Base-by-base conservation (phyloP, 192 early-diverging fungal species). In the Chytriomyces sp. region DNA sequence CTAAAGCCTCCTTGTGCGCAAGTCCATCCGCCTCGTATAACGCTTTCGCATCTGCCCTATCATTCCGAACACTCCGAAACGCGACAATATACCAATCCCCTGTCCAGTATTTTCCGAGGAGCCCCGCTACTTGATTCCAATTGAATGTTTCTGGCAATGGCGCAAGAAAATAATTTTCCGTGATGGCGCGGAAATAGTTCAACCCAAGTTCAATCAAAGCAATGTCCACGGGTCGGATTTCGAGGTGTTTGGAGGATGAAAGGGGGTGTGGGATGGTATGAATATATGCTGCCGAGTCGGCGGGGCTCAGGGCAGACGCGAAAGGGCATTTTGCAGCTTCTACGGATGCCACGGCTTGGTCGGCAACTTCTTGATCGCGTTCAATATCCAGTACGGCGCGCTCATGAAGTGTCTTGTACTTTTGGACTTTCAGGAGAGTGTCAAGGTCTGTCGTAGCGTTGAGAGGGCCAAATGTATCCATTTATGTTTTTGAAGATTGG, bases 71-170 rank as follows among this genome's bases (percentile, higher is more conserved):
- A 52, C 68, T 73, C 12, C 84, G 77, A 61, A 85, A 85, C 5
- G 75, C 84, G 53, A 85, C 84, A 41, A 85, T 63, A 58, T 80
- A 85, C 81, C 81, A 85, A 8, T 72, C 74, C 28, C 73, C 76
- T 52, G 74, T 59, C 31, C 32, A 30, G 4, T 81, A 72, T 39
- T 52, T 5, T 1, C 72, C 76, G 3, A 84, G 65, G 6, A 30
- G 39, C 22, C 30, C 58, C 17, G 79, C 79, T 0, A 84, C 60
- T 36, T 81, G 72, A 34, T 74, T 31, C 84, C 84, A 85, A 65
- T 83, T 84, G 63, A 85, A 85, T 0, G 8, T 12, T 1, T 64
- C 62, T 31, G 62, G 62, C 25, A 64, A 25, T 17, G 39, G 59
- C 1, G 59, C 49, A 5, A 60, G 34, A 25, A 72, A 56, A 63